Conservation (phyloP, 352 stramenopile species). For the Pythium dissimile region DNA sequence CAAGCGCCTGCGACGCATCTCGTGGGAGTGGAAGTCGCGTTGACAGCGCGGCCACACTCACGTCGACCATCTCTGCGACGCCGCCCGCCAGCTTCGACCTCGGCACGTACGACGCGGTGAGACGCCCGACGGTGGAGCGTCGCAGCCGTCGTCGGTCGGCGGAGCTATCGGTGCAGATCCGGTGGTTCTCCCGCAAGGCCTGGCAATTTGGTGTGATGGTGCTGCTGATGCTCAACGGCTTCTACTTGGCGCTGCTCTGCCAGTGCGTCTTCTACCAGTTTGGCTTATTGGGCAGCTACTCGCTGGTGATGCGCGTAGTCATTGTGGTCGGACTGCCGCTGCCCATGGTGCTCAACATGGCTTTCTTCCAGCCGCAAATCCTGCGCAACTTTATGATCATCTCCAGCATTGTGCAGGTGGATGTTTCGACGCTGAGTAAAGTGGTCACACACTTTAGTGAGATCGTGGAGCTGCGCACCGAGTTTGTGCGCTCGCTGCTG, state of each 20-base stretch:
- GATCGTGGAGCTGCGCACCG: constrained; percentile 45
- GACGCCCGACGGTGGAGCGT: constrained; percentile 21
- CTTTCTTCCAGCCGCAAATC: constrained; percentile 58
- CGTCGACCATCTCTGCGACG: not conserved
- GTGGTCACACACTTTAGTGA: constrained; percentile 63
- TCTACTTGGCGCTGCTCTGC: constrained; percentile 57
- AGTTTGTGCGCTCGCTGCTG: constrained; percentile 38
- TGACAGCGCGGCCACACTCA: not conserved
- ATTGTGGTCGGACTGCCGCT: constrained; percentile 27
- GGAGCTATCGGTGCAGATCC: constrained; percentile 16
- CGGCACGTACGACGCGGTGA: constrained; percentile 9
- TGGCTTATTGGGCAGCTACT: not conserved
- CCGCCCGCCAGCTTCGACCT: constrained; percentile 2
- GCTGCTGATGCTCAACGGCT: constrained; percentile 67
- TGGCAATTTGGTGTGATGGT: constrained; percentile 65
- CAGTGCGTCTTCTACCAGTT: constrained; percentile 63
- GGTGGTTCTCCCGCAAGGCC: constrained; percentile 57
- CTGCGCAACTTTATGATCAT: constrained; percentile 63
- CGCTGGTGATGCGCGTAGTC: constrained; percentile 15
- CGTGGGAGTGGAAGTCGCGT: not conserved
- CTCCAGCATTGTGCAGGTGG: constrained; percentile 48
- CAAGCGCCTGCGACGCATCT: not conserved
- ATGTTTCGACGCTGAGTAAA: constrained; percentile 45
- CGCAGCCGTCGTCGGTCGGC: constrained; percentile 24
- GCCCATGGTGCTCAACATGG: constrained; percentile 51